These are phyloP conservation scores for Scutellaria barbata DNA, from an alignment of 257 asterid genomes.

Conservation along the genomic window DNA sequence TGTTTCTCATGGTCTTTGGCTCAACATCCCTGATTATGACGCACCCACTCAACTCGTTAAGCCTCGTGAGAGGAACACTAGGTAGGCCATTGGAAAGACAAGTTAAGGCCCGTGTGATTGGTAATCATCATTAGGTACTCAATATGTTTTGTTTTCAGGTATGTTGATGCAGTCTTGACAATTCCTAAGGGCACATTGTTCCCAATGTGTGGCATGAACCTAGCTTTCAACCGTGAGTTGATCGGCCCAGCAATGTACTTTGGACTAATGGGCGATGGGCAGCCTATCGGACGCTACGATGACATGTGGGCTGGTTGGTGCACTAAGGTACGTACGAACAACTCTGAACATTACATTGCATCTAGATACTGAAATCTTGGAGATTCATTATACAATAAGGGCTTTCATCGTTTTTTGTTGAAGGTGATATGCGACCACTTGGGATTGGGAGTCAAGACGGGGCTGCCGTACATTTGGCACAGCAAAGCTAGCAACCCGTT, in stretches of 20 bases:
- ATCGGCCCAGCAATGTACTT: slow-evolving; percentile 59
- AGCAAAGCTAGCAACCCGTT: slow-evolving; percentile 62
- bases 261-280: slow-evolving; percentile 60
- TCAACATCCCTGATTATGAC: slow-evolving; percentile 56
- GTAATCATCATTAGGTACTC: background rate
- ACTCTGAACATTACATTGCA: background rate
- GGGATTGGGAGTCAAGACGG: slow-evolving; percentile 56
- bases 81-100: slow-evolving; percentile 15
- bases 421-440: slow-evolving; percentile 58
- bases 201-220: slow-evolving; percentile 60
- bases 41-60: slow-evolving; percentile 58
- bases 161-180: slow-evolving; percentile 52
- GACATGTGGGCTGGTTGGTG: slow-evolving; percentile 67
- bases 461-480: slow-evolving; percentile 62
- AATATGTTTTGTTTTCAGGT: slow-evolving; percentile 30
- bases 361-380: no score
- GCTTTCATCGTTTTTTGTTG: background rate
- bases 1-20: slow-evolving; percentile 57
- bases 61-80: slow-evolving; percentile 56
- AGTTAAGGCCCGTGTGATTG: background rate
- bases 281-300: slow-evolving; percentile 55
- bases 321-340: slow-evolving; percentile 45
- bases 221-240: slow-evolving; percentile 49
- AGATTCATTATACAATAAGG: no score
- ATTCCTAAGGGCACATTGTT: slow-evolving; percentile 52